Conservation (phyloP, 768 basidiomycete genomes). For the Xerocomellus dryophilus region DNA sequence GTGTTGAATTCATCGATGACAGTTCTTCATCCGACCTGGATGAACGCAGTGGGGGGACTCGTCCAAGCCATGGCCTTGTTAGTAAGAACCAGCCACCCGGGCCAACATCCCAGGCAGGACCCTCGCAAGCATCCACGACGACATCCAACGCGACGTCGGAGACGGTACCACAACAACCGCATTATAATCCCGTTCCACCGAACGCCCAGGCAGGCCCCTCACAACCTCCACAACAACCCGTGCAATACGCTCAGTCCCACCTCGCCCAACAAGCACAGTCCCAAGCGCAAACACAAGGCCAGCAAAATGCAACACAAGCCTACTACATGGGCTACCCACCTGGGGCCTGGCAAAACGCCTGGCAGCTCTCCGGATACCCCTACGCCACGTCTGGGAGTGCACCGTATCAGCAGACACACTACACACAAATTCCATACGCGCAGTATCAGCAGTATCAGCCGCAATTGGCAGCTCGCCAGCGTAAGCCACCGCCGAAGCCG, state of each 20-base stretch:
- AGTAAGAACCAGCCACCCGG: conserved; percentile 16
- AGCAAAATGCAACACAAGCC: conserved; percentile 29
- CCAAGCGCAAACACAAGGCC: conserved; percentile 17
- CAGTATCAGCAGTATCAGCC: conserved; percentile 35
- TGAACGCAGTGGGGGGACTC: background rate
- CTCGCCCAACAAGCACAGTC: conserved; percentile 18
- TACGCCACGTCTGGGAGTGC: conserved; percentile 30
- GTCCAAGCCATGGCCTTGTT: conserved; percentile 1
- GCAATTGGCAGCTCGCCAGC: conserved; percentile 27
- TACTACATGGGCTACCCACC: conserved; percentile 36
- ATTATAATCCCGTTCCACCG: conserved; percentile 14
- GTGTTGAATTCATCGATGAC: no score
- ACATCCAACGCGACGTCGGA: conserved; percentile 8
- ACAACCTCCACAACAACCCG: conserved; percentile 15
- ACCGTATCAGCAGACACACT: conserved; percentile 34
- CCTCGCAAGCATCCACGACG: conserved; percentile 26
- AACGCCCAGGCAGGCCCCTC: conserved; percentile 16
- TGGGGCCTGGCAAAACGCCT: conserved; percentile 33
- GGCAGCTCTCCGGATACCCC: conserved; percentile 34
- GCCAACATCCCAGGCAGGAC: conserved; percentile 40
- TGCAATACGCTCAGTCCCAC: conserved; percentile 22
- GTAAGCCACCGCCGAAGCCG: conserved; percentile 26
- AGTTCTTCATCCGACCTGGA: no score
- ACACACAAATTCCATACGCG: conserved; percentile 33
- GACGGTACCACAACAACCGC: conserved; percentile 6